Evolutionary conservation across 805 yeast species (phyloP).

Genomic region (Metschnikowia sp.): DNA sequence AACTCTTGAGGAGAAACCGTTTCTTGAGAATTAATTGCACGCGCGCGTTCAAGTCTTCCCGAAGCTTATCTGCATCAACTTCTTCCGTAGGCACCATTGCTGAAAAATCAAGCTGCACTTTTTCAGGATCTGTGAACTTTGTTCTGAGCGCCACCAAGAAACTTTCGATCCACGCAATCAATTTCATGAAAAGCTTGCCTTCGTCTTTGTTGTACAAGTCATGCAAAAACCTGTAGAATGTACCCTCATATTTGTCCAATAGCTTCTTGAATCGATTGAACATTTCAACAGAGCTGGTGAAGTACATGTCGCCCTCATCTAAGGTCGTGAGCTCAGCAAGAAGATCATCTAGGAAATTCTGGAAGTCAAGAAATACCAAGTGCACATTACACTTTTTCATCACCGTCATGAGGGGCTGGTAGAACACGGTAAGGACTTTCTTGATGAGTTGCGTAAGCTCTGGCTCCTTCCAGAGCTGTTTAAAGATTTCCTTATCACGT

Average conservation of each 20-base stretch:
- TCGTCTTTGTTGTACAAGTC: slow-evolving; percentile 78
- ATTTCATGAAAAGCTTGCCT: slow-evolving; percentile 63
- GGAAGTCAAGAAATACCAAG: slow-evolving; percentile 48
- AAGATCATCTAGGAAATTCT: slow-evolving; percentile 46
- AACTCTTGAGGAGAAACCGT: slow-evolving; percentile 36
- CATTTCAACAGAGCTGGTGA: slow-evolving; percentile 50
- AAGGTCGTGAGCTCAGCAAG: slow-evolving; percentile 61
- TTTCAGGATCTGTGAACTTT: slow-evolving; percentile 46
- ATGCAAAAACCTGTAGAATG: slow-evolving; percentile 73
- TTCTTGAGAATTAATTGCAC: slow-evolving; percentile 36
- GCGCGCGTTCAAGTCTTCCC: slow-evolving; percentile 38
- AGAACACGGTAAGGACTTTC: slow-evolving; percentile 67
- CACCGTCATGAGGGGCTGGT: slow-evolving; percentile 67
- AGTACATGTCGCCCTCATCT: slow-evolving; percentile 52
- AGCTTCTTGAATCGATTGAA: slow-evolving; percentile 65
- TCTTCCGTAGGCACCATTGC: slow-evolving; percentile 14
- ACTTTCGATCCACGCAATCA: slow-evolving; percentile 70
- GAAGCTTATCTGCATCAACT: slow-evolving; percentile 32
- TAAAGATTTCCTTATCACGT: slow-evolving; percentile 71
- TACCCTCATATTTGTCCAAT: slow-evolving; percentile 67
- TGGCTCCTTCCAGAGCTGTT: slow-evolving; percentile 81
- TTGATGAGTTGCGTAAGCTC: slow-evolving; percentile 73
- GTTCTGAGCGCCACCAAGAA: slow-evolving; percentile 61
- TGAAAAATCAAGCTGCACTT: slow-evolving; percentile 44
- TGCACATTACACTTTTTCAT: slow-evolving; percentile 67